phyloP scores from a whole-genome alignment of 345 rosid genomes.

The Linum tenue region DNA sequence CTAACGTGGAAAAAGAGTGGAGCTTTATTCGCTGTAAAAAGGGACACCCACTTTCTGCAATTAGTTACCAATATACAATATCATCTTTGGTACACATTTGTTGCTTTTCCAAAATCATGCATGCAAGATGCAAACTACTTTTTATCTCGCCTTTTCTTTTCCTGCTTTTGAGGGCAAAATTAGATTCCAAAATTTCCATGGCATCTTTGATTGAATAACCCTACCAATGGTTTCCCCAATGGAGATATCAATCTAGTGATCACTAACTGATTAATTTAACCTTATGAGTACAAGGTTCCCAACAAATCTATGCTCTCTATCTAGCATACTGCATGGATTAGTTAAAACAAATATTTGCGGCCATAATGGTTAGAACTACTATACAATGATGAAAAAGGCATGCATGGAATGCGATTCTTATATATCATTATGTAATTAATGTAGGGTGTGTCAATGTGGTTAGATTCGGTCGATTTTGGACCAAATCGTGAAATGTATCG shows the following conservation, averaged over 20 bases:
- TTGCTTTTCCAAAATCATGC: background rate
- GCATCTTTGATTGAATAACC: background rate
- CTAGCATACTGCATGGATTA: background rate
- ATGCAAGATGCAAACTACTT: background rate
- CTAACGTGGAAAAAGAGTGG: background rate
- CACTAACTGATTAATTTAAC: background rate
- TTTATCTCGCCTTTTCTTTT: background rate
- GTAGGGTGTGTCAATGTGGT: no score
- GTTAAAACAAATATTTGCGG: background rate
- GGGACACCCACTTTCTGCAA: background rate
- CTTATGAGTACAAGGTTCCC: no score
- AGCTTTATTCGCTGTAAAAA: background rate
- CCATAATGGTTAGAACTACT: no score
- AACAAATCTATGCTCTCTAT: no score
- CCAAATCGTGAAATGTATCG: no score
- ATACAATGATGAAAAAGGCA: no score
- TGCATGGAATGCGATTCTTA: no score
- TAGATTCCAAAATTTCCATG: background rate
- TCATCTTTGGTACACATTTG: background rate
- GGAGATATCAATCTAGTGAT: background rate
- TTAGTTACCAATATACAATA: background rate
- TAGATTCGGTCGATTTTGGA: no score
- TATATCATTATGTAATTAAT: no score
- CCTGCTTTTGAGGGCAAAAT: background rate
- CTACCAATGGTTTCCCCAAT: background rate